These are phyloP conservation scores for Teratosphaeria pseudoeucalypti DNA, from an alignment of 2,329 filamentous ascomycete species.

Conservation along the genomic window DNA sequence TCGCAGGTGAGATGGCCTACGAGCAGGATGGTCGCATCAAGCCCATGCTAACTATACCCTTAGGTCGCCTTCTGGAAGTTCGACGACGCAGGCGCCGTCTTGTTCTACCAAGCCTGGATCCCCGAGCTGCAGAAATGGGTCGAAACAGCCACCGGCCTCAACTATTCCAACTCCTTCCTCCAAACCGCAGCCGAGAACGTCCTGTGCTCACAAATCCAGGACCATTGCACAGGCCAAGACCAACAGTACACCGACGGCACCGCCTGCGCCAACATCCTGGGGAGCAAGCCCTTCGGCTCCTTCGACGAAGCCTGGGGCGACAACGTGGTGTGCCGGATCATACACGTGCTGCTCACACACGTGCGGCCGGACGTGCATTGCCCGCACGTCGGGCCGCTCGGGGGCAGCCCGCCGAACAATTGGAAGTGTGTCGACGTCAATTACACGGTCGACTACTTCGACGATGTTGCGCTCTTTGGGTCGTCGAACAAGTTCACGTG, in stretches of 20 bases:
- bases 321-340: constrained; percentile 33
- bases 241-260: constrained; percentile 24
- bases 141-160: constrained; percentile 13
- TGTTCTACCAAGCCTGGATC: constrained; percentile 37
- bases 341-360: constrained; percentile 30
- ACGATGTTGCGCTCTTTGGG: constrained; percentile 14
- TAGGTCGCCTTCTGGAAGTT: constrained; percentile 37
- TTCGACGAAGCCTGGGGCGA: constrained; percentile 27
- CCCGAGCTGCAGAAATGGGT: constrained; percentile 33
- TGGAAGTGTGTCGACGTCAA: constrained; percentile 22
- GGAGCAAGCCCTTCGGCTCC: neutral
- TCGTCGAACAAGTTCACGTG: neutral
- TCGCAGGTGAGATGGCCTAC: constrained; percentile 1
- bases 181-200: constrained; percentile 21
- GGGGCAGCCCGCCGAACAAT: constrained; percentile 7
- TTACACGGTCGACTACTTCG: constrained; percentile 19
- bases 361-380: constrained; percentile 21
- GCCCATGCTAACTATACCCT: constrained; percentile 2
- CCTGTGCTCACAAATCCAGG: constrained; percentile 28
- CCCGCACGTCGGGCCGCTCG: constrained; percentile 22
- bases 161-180: constrained; percentile 18
- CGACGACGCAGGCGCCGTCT: constrained; percentile 33
- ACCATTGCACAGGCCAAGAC: constrained; percentile 28
- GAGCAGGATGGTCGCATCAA: neutral
- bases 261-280: neutral